Evolutionary conservation across 441 rosid species (phyloP).

Genomic region (Francoa sonchifolia): DNA sequence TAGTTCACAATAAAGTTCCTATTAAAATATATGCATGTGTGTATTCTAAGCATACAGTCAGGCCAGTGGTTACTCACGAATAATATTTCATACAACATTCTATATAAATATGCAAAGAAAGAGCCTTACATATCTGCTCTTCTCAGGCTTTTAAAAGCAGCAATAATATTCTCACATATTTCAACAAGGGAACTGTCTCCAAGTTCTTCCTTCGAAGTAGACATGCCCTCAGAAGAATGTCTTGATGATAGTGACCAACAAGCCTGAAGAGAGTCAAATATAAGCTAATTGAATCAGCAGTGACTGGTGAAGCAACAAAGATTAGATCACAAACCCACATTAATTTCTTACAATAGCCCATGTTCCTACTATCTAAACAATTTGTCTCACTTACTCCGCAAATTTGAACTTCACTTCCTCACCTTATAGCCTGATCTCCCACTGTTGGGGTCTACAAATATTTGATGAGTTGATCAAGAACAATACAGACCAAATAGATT

Average conservation of each 20-base stretch:
- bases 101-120: background rate
- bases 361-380: background rate
- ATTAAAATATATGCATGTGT: too few species aligned
- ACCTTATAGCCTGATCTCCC: too few species aligned
- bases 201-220: conserved; percentile 15
- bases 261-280: conserved; percentile 33
- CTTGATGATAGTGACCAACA: conserved; percentile 21
- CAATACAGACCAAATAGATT: too few species aligned
- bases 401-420: too few species aligned
- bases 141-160: conserved; percentile 45
- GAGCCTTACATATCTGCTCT: conserved; percentile 38
- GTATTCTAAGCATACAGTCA: too few species aligned
- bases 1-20: too few species aligned
- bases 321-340: background rate
- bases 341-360: background rate
- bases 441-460: too few species aligned
- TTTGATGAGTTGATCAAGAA: too few species aligned
- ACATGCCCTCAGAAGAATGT: conserved; percentile 10
- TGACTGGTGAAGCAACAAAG: background rate
- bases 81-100: too few species aligned
- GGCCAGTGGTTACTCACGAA: too few species aligned
- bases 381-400: too few species aligned
- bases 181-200: conserved; percentile 29
- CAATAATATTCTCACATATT: conserved; percentile 44
- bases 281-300: conserved; percentile 5